Conservation (phyloP, 305 asterid genomes). For the Fraxinus baroniana region DNA sequence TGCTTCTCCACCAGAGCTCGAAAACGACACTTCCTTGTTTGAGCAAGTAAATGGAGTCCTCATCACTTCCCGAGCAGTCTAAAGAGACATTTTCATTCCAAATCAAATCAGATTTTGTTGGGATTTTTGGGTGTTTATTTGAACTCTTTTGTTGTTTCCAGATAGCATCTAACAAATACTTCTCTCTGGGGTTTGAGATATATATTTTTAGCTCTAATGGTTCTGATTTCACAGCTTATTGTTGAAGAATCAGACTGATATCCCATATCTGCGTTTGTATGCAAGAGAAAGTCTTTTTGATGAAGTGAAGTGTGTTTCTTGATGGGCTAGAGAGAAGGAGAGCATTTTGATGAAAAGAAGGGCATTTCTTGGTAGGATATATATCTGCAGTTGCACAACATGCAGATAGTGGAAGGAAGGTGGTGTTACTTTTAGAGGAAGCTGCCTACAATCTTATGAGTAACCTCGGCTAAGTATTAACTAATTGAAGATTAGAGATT, state of each 20-base stretch:
- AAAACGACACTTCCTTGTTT: conserved; percentile 39
- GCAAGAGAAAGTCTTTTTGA: background rate
- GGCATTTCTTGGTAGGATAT: conserved; percentile 7
- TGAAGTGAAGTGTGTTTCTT: conserved; percentile 14
- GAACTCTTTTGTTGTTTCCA: conserved; percentile 48
- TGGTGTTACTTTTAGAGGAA: conserved; percentile 18
- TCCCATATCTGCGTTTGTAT: conserved; percentile 26
- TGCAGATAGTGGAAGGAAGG: conserved; percentile 18
- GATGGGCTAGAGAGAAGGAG: background rate
- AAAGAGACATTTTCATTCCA: conserved; percentile 61
- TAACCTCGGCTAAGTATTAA: background rate
- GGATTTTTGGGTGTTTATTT: conserved; percentile 47
- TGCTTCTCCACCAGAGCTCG: conserved; percentile 61
- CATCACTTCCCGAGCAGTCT: conserved; percentile 45
- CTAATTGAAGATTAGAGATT: background rate
- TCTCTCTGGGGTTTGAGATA: conserved; percentile 27
- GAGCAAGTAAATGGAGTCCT: conserved; percentile 33
- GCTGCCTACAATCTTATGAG: background rate
- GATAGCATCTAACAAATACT: conserved; percentile 61
- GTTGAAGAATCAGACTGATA: conserved; percentile 17
- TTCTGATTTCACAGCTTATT: conserved; percentile 36
- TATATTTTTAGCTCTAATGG: conserved; percentile 48
- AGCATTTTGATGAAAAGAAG: conserved; percentile 24
- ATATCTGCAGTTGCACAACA: conserved; percentile 21
- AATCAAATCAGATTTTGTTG: conserved; percentile 39